Evolutionary conservation across 345 rosid species (phyloP).

Genomic region (Gossypium ekmanianum): DNA sequence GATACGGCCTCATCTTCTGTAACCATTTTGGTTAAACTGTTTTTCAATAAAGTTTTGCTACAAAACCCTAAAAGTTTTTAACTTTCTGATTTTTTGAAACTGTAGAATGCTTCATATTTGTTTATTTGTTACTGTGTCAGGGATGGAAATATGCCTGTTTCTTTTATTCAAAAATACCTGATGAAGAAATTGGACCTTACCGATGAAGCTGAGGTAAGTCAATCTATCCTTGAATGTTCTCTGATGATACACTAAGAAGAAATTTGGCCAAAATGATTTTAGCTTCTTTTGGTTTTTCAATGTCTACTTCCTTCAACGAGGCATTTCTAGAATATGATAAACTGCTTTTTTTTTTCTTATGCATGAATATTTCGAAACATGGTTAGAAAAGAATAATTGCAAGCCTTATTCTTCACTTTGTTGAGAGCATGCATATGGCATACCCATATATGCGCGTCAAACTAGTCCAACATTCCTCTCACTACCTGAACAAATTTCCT

Average conservation of each 20-base stretch:
- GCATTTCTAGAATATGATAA: not conserved
- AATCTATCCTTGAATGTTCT: slow-evolving; percentile 20
- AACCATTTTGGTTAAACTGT: not conserved
- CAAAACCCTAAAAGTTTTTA: not conserved
- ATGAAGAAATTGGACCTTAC: slow-evolving; percentile 64
- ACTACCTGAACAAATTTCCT: not conserved
- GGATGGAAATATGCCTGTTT: slow-evolving; percentile 74
- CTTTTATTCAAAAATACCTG: slow-evolving; percentile 80
- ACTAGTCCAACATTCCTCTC: not conserved
- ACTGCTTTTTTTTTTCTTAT: not conserved
- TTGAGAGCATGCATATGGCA: not conserved
- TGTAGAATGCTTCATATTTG: not conserved
- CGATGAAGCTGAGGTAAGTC: slow-evolving; percentile 68
- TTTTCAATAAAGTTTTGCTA: not conserved
- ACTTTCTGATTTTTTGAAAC: not conserved
- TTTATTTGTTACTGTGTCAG: slow-evolving; percentile 35
- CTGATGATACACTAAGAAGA: not conserved
- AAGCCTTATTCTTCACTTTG: not conserved
- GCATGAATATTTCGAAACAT: not conserved
- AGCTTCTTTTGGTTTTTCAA: not conserved
- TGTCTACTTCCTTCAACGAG: not conserved
- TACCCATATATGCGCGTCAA: not conserved
- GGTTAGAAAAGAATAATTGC: not conserved
- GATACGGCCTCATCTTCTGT: not conserved
- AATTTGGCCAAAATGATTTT: slow-evolving; percentile 14